Base-by-base conservation (phyloP, 2,329 filamentous ascomycete genomes). In the Fusarium sp. region DNA sequence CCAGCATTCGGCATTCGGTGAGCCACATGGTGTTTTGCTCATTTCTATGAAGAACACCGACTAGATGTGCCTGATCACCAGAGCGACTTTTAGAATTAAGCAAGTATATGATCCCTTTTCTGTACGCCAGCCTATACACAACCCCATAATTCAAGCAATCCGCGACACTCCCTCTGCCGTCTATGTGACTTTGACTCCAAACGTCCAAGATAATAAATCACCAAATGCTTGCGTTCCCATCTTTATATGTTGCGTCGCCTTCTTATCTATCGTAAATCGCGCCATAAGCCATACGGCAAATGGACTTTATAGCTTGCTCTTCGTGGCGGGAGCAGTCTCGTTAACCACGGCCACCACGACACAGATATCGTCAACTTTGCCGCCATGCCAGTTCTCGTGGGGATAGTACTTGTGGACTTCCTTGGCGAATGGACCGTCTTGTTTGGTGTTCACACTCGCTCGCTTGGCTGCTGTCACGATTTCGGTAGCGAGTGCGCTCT, bases 351-450 rank as follows among this genome's bases (percentile, higher is more conserved):
- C 88, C 15, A 94, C 89, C 49, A 99, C 83, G 6, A 93, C 93
- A 73, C 93, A 95, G 60, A 99, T 97, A 78, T 99, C 96, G 76
- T 99, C 96, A 20, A 96, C 88, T 79, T 99, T 99, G 51, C 96
- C 96, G 58, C 96, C 96, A 59, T 89, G 89, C 88, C 93, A 99
- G 59, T 89, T 88, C 78, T 98, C 95, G 36, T 90, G 84, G 0
- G 96, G 95, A 71, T 92, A 97, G 75, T 92, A 89, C 74, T 90
- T 92, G 76, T 96, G 93, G 20, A 97, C 93, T 78, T 97, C 94
- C 79, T 93, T 97, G 39, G 96, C 94, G 78, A 99, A 99, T 1
- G 96, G 96, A 0, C 95, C 94, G 77, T 98, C 92, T 51, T 92
- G 82, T 73, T 91, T 93, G 47, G 85, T 87, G 78, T 97, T 94